phyloP scores from a whole-genome alignment of 2,329 filamentous ascomycete species.

The Fusarium sp. region DNA sequence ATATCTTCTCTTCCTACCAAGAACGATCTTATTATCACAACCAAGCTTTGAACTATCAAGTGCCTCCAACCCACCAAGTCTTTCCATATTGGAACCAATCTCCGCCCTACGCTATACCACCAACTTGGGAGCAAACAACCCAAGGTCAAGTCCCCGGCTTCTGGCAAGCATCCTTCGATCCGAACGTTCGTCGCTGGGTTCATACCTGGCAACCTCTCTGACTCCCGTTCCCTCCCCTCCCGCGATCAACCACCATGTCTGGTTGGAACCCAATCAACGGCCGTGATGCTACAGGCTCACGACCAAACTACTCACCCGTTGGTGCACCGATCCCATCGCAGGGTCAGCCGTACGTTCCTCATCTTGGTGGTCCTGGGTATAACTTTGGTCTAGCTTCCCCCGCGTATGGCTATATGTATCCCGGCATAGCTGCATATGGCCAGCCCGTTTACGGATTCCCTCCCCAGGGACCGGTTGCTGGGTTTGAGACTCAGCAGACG shows the following conservation, averaged over 20 bases:
- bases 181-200: slow-evolving; percentile 45
- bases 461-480: slow-evolving; percentile 24
- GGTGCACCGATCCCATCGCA: slow-evolving; percentile 48
- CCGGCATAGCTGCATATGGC: slow-evolving; percentile 15
- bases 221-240: neutral
- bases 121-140: slow-evolving; percentile 44
- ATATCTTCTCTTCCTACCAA: slow-evolving; percentile 17
- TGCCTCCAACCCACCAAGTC: slow-evolving; percentile 2
- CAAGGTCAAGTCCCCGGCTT: slow-evolving; percentile 47
- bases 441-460: slow-evolving; percentile 20
- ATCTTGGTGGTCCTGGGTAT: slow-evolving; percentile 50
- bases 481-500: slow-evolving; percentile 41
- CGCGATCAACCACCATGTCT: slow-evolving; percentile 44
- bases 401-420: slow-evolving; percentile 42
- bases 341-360: slow-evolving; percentile 52
- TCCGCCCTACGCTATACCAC: neutral
- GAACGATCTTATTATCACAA: neutral
- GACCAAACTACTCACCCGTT: slow-evolving; percentile 48
- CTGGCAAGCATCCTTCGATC: slow-evolving; percentile 50
- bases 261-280: slow-evolving; percentile 54
- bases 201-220: slow-evolving; percentile 50
- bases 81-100: slow-evolving; percentile 13
- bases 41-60: neutral
- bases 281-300: slow-evolving; percentile 48
- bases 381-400: slow-evolving; percentile 43